These are phyloP conservation scores for Penicillium roqueforti DNA, from an alignment of 495 filamentous ascomycete species.

Conservation along the genomic window DNA sequence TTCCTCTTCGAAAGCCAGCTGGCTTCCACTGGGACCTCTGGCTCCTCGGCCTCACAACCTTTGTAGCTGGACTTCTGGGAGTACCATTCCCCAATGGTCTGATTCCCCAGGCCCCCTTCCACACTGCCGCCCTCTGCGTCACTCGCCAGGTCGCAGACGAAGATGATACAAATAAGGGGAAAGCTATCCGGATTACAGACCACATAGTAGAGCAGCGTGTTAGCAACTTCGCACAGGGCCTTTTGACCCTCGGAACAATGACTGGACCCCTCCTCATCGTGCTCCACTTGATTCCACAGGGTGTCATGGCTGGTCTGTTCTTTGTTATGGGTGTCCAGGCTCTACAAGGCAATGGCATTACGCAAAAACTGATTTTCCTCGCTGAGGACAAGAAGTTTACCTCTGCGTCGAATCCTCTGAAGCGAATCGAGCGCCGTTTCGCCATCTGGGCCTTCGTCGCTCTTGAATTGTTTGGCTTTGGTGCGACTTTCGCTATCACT, in stretches of 20 bases:
- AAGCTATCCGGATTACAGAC: constrained; percentile 56
- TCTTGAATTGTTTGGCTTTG: constrained; percentile 77
- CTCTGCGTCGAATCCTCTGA: constrained; percentile 61
- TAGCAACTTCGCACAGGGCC: constrained; percentile 79
- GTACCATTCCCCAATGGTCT: constrained; percentile 91
- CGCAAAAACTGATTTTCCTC: constrained; percentile 73
- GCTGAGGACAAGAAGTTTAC: constrained; percentile 63
- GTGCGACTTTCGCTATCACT: constrained; percentile 86
- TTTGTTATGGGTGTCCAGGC: constrained; percentile 90
- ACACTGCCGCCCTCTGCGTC: constrained; percentile 79
- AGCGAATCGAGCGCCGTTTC: constrained; percentile 50
- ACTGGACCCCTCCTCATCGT: constrained; percentile 77
- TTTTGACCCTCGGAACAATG: constrained; percentile 85
- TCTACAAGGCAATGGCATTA: constrained; percentile 79
- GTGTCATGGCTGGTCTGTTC: constrained; percentile 84
- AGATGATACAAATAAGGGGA: constrained; percentile 57
- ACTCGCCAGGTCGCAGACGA: constrained; percentile 57
- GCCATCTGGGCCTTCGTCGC: constrained; percentile 74
- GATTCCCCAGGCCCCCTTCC: constrained; percentile 90
- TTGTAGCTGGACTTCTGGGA: constrained; percentile 76
- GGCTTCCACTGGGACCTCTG: constrained; percentile 97
- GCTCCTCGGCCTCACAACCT: constrained; percentile 84
- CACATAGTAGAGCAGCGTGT: constrained; percentile 89
- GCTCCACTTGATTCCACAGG: constrained; percentile 81
- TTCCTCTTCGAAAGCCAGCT: constrained; percentile 84